These are phyloP conservation scores for Aspergillus conjunctus DNA, from an alignment of 495 filamentous ascomycete species.

Conservation along the genomic window DNA sequence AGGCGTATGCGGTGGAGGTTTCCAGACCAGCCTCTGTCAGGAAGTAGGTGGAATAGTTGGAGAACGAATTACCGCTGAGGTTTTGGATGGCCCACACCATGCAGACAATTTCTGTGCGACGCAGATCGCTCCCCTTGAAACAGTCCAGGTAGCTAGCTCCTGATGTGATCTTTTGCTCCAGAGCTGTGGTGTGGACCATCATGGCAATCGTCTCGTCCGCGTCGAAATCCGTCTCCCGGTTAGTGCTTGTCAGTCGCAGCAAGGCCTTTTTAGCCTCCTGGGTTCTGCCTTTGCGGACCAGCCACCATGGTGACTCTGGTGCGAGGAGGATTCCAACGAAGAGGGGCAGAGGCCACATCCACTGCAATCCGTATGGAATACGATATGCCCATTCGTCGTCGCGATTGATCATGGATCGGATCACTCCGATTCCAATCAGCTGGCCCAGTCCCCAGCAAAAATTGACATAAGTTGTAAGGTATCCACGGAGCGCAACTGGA, in stretches of 20 bases:
- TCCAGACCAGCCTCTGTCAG: slow-evolving; percentile 69
- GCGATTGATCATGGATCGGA: slow-evolving; percentile 62
- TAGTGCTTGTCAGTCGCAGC: slow-evolving; percentile 62
- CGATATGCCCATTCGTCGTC: slow-evolving; percentile 67
- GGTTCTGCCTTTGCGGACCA: slow-evolving; percentile 68
- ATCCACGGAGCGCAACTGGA: slow-evolving; percentile 70
- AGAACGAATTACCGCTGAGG: slow-evolving; percentile 75
- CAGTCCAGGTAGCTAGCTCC: slow-evolving; percentile 75
- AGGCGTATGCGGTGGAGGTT: slow-evolving; percentile 60
- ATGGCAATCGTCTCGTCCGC: slow-evolving; percentile 76
- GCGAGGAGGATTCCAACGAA: slow-evolving; percentile 70
- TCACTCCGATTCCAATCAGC: slow-evolving; percentile 72
- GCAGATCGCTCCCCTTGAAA: slow-evolving; percentile 72
- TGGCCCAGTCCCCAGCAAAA: slow-evolving; percentile 82
- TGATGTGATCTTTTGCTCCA: slow-evolving; percentile 69
- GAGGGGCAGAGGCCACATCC: slow-evolving; percentile 83
- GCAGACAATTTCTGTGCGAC: slow-evolving; percentile 77
- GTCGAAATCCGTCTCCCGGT: slow-evolving; percentile 62
- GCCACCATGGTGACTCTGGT: slow-evolving; percentile 83
- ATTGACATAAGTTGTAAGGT: slow-evolving; percentile 80
- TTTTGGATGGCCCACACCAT: slow-evolving; percentile 87
- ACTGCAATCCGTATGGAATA: slow-evolving; percentile 74
- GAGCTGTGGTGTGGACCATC: slow-evolving; percentile 80
- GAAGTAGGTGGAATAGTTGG: slow-evolving; percentile 81
- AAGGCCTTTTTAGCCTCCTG: slow-evolving; percentile 70